Evolutionary conservation across 2,329 filamentous ascomycete genomes (phyloP).

Genomic region (Escovopsis sp.): DNA sequence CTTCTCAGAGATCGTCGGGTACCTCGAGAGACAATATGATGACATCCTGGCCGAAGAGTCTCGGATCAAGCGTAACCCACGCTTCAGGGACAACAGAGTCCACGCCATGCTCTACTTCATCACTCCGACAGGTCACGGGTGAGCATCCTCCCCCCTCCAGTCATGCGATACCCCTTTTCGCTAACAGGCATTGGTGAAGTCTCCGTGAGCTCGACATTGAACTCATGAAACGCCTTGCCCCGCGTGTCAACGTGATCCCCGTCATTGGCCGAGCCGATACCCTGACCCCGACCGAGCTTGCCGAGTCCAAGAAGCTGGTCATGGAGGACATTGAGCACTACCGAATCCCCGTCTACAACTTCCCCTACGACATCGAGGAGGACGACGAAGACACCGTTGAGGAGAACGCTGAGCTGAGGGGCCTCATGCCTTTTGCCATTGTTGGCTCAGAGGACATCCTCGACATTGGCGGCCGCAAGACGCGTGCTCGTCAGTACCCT

Average conservation of each 20-base stretch:
- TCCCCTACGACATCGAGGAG: conserved; percentile 98
- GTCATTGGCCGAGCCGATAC: conserved; percentile 98
- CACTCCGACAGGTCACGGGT: conserved; percentile 92
- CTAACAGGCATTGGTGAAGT: conserved; percentile 28
- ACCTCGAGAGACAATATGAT: conserved; percentile 98
- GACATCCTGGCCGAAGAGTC: conserved; percentile 98
- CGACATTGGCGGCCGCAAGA: conserved; percentile 83
- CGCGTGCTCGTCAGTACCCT: conserved; percentile 91
- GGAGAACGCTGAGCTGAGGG: conserved; percentile 94
- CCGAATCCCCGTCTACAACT: conserved; percentile 99
- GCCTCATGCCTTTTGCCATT: conserved; percentile 97
- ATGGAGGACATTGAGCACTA: conserved; percentile 99
- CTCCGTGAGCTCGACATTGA: conserved; percentile 98
- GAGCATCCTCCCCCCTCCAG: conserved; percentile 20
- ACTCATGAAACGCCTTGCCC: conserved; percentile 97
- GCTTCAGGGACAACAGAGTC: conserved; percentile 97
- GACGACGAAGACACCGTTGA: conserved; percentile 98
- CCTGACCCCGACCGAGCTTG: conserved; percentile 86
- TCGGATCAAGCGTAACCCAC: conserved; percentile 99
- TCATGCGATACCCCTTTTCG: background rate
- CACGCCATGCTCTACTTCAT: conserved; percentile 99
- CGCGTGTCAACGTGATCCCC: conserved; percentile 95
- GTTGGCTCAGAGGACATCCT: conserved; percentile 93
- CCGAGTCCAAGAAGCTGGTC: conserved; percentile 98
- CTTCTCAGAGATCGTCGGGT: conserved; percentile 95